These are phyloP conservation scores for Platismatia glauca DNA, from an alignment of 495 filamentous ascomycete species.

Conservation along the genomic window DNA sequence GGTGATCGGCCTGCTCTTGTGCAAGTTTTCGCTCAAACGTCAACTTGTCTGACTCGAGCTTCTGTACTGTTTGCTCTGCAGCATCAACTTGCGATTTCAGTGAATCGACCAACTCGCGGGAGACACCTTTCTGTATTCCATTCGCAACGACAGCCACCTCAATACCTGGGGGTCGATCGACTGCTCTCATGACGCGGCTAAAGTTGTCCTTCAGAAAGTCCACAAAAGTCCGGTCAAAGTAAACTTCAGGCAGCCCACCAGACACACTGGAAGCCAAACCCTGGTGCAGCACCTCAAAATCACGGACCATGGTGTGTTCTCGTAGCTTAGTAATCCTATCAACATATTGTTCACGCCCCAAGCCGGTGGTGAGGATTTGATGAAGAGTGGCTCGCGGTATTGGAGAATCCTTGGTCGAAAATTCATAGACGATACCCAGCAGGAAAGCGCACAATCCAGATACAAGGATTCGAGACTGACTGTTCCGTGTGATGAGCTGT, in stretches of 20 bases:
- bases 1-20: constrained; percentile 69
- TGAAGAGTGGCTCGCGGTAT: constrained; percentile 76
- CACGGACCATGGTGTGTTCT: constrained; percentile 71
- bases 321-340: constrained; percentile 74
- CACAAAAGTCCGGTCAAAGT: constrained; percentile 77
- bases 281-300: constrained; percentile 82
- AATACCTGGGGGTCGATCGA: constrained; percentile 83
- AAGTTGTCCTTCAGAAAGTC: constrained; percentile 96
- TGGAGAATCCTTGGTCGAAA: constrained; percentile 93
- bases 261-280: constrained; percentile 46
- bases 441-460: constrained; percentile 77
- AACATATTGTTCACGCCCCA: constrained; percentile 83
- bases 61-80: constrained; percentile 57
- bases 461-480: constrained; percentile 50
- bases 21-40: constrained; percentile 60
- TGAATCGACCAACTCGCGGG: constrained; percentile 73
- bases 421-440: constrained; percentile 88
- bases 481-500: constrained; percentile 58
- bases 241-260: constrained; percentile 68
- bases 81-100: constrained; percentile 70
- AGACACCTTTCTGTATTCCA: constrained; percentile 74
- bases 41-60: constrained; percentile 55
- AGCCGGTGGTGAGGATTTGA: constrained; percentile 64
- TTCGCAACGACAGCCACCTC: constrained; percentile 73
- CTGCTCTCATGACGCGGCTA: constrained; percentile 70